A percentile compares a stretch with the other conserved stretches of the same genome.
Evolutionary conservation across 768 basidiomycete genomes (phyloP).

Genomic region (Boletus subcaerulescens): DNA sequence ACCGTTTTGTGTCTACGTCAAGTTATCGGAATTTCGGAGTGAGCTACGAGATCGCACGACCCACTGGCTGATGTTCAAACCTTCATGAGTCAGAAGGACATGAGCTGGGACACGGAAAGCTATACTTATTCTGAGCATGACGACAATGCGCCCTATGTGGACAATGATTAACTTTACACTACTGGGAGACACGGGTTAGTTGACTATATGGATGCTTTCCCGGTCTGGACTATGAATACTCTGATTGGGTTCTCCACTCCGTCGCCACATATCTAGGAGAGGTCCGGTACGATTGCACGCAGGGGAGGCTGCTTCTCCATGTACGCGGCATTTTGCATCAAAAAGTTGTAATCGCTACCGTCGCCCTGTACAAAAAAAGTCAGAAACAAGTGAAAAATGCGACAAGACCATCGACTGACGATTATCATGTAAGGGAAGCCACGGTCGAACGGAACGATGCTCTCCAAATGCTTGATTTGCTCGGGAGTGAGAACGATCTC

Average conservation of each 20-base stretch:
- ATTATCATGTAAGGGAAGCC: slow-evolving; percentile 39
- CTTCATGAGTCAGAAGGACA: too few species aligned
- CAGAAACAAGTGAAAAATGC: not conserved
- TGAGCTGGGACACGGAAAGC: too few species aligned
- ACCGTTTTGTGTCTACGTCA: not conserved
- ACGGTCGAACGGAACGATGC: slow-evolving; percentile 32
- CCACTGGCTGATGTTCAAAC: too few species aligned
- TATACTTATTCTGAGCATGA: too few species aligned
- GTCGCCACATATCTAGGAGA: not conserved
- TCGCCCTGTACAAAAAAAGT: slow-evolving; percentile 24
- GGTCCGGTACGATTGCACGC: slow-evolving; percentile 5
- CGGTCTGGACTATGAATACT: not conserved
- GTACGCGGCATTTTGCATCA: slow-evolving; percentile 13
- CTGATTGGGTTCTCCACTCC: not conserved
- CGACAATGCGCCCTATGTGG: too few species aligned
- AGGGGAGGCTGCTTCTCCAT: slow-evolving; percentile 19
- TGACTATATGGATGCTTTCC: not conserved
- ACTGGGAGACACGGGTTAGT: not conserved
- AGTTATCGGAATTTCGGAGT: too few species aligned
- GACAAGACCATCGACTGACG: slow-evolving; percentile 23
- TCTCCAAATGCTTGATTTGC: slow-evolving; percentile 39
- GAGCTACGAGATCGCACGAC: too few species aligned
- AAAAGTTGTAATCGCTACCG: slow-evolving; percentile 15
- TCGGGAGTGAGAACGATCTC: slow-evolving; percentile 37
- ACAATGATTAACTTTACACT: too few species aligned